Conservation (phyloP, 768 basidiomycete genomes). For the Melanogaster broomeanus region DNA sequence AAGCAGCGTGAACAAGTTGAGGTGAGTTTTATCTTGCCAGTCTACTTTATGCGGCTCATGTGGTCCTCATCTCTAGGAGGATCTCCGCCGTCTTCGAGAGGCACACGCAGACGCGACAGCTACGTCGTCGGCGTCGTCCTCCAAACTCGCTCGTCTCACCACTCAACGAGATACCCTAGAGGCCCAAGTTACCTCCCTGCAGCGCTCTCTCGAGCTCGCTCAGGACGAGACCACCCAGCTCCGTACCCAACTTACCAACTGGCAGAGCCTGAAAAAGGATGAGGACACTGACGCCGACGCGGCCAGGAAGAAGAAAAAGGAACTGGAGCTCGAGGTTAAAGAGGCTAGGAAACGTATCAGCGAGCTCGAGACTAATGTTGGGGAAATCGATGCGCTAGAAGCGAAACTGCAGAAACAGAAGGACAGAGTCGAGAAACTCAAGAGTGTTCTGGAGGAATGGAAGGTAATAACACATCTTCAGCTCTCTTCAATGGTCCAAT, state of each 20-base stretch:
- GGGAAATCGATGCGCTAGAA: constrained; percentile 30
- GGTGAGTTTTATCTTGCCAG: constrained; percentile 32
- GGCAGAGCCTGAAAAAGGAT: constrained; percentile 66
- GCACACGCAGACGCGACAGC: constrained; percentile 52
- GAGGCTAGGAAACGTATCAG: constrained; percentile 42
- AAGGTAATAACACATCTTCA: constrained; percentile 38
- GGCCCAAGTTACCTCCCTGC: constrained; percentile 52
- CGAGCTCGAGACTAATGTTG: constrained; percentile 28
- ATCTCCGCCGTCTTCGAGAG: constrained; percentile 46
- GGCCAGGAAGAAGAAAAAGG: constrained; percentile 52
- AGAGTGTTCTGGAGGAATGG: constrained; percentile 43
- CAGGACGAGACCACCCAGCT: constrained; percentile 56
- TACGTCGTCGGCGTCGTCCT: constrained; percentile 43
- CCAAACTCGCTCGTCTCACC: constrained; percentile 56
- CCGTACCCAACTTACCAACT: constrained; percentile 65
- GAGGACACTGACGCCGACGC: constrained; percentile 60
- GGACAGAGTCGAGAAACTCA: constrained; percentile 43
- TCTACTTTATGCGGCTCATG: neutral
- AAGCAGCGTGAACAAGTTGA: constrained; percentile 48
- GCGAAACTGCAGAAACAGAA: constrained; percentile 45
- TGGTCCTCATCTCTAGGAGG: constrained; percentile 29
- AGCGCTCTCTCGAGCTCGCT: constrained; percentile 57
- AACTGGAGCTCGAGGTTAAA: constrained; percentile 56
- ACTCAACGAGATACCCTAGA: constrained; percentile 61
- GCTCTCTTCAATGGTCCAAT: neutral